Evolutionary conservation across 495 filamentous ascomycete genomes (phyloP), one percentile per base, ranked within the genome.

Genomic region (Acidiella bohemica): DNA sequence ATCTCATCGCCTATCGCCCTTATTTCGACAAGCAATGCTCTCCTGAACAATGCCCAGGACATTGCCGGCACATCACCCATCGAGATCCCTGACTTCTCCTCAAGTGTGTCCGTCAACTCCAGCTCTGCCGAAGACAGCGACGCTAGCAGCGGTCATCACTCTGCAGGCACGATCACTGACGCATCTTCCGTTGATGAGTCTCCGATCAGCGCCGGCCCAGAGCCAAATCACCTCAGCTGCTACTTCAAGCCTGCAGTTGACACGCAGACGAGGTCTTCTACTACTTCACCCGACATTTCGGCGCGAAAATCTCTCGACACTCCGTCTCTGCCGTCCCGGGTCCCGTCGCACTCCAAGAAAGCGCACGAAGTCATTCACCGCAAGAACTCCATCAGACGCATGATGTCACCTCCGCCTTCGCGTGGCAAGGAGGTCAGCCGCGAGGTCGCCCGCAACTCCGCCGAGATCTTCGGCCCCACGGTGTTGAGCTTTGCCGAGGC

Each of bases 11-110:
- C 90, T 2, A 68, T 95, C 32, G 77, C 82, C 58, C 67, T 97
- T 31, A 61, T 94, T 20, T 93, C 88, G 14, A 93, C 92, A 3
- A 96, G 92, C 42, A 97, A 96, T 58, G 84, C 87, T 76, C 77
- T 94, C 13, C 81, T 83, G 13, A 93, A 90, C 68, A 86, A 87
- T 53, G 86, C 90, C 9, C 92, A 90, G 19, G 78, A 85, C 56
- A 56, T 53, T 30, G 25, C 36, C 31, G 53, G 52, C 14, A 50
- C 60, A 11, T 40, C 36, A 2, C 49, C 44, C 5, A 52, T 47
- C 38, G 37, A 53, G 26, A 47, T 54, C 13, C 53, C 47, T 67
- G 39, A 66, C 46, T 32, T 56, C 66, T 44, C 58, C 22, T 59
- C 66, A 20, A 62, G 70, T 0, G 76, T 79, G 0, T 64, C 70